Percentiles rank a stretch among this genome's conserved stretches.
phyloP scores from a whole-genome alignment of 768 basidiomycete genomes.

The Strobilomyces echinocephalus region DNA sequence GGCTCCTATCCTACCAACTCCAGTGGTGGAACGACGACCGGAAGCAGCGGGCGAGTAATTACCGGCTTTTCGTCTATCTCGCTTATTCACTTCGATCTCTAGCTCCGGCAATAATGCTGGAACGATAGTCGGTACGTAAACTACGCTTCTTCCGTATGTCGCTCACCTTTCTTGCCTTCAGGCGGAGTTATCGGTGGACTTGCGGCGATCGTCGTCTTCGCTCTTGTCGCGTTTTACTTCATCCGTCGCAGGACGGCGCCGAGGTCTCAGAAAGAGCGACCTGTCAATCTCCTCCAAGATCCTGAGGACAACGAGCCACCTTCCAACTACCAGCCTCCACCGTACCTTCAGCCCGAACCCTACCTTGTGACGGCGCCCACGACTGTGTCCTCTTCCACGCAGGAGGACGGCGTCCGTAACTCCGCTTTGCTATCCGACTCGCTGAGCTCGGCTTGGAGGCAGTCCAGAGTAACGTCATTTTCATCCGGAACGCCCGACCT shows the following conservation, averaged over 20 bases:
- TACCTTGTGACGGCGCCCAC: conserved; percentile 68
- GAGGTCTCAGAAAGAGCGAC: conserved; percentile 47
- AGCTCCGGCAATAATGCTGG: conserved; percentile 38
- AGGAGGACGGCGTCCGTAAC: conserved; percentile 20
- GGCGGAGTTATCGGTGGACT: conserved; percentile 58
- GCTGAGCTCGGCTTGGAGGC: conserved; percentile 16
- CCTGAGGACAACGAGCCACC: conserved; percentile 48
- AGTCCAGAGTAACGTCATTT: conserved; percentile 25
- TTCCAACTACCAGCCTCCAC: conserved; percentile 49
- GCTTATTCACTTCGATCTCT: conserved; percentile 2
- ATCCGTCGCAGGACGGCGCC: conserved; percentile 42
- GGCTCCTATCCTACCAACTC: conserved; percentile 61
- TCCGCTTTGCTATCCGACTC: conserved; percentile 19
- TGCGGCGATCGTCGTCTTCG: conserved; percentile 40
- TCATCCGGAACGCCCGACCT: conserved; percentile 46
- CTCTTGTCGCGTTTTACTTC: conserved; percentile 44
- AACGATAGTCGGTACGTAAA: conserved; percentile 44
- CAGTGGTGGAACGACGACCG: conserved; percentile 31
- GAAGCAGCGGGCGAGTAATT: conserved; percentile 23
- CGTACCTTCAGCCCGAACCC: conserved; percentile 73
- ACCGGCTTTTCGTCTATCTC: neutral
- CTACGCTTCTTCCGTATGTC: neutral
- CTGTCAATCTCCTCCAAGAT: conserved; percentile 61
- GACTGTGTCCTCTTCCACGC: conserved; percentile 35
- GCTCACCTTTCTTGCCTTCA: conserved; percentile 11